Percentiles rank a stretch among this genome's conserved stretches.
Evolutionary conservation across 768 basidiomycete genomes (phyloP).

Genomic region (Collybia sp.): DNA sequence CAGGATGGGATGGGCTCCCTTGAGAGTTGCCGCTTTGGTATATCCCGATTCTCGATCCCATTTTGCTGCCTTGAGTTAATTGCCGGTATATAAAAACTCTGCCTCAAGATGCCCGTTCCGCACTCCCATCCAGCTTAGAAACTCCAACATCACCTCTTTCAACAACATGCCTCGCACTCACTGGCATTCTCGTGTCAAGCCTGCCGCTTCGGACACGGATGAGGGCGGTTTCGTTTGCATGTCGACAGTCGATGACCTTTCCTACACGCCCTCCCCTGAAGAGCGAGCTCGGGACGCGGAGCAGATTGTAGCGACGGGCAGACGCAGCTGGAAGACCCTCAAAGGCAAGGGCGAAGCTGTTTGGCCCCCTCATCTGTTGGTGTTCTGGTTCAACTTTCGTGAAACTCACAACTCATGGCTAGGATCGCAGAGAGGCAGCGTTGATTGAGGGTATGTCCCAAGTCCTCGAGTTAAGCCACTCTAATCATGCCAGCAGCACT

Average conservation of each 20-base stretch:
- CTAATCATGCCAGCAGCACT: constrained; percentile 26
- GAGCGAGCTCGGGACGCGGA: constrained; percentile 21
- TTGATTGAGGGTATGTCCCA: constrained; percentile 43
- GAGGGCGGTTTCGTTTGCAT: constrained; percentile 22
- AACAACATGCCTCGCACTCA: constrained; percentile 10
- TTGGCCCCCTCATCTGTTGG: constrained; percentile 49
- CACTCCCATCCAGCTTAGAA: not conserved
- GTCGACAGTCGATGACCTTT: constrained; percentile 37
- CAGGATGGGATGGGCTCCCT: not conserved
- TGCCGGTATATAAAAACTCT: not conserved
- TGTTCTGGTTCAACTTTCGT: not conserved
- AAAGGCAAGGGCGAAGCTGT: constrained; percentile 50
- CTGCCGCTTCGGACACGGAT: constrained; percentile 4
- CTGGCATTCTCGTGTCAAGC: constrained; percentile 34
- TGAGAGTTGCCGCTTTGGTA: not conserved
- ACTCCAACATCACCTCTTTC: not conserved
- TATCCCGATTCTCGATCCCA: not conserved
- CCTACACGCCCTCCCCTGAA: constrained; percentile 32
- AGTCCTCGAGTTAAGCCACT: not conserved
- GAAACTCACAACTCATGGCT: not conserved
- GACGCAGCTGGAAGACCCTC: constrained; percentile 52
- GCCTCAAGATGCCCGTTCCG: not conserved
- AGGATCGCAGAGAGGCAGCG: constrained; percentile 35
- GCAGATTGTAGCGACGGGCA: constrained; percentile 37
- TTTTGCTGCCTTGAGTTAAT: not conserved